Conservation (phyloP, 768 basidiomycete species). For the Xerocomellus dryophilus region DNA sequence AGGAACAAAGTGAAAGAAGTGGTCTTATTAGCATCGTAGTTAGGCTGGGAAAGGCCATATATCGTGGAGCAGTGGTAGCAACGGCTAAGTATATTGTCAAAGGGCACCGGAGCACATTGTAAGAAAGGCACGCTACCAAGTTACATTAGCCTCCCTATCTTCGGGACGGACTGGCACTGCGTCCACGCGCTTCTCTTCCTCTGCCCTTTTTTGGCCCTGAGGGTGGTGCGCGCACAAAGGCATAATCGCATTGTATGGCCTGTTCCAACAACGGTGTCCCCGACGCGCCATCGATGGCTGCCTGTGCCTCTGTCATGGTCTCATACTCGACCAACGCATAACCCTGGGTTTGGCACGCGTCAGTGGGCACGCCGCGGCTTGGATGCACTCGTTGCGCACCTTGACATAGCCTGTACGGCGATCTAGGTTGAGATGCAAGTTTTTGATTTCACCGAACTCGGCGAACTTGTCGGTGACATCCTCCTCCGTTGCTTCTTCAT, state of each 20-base stretch:
- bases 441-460: slow-evolving; percentile 97
- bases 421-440: slow-evolving; percentile 94
- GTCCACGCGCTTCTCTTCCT: slow-evolving; percentile 55
- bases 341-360: slow-evolving; percentile 52
- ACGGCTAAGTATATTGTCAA: slow-evolving; percentile 5
- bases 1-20: neutral
- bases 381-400: slow-evolving; percentile 43
- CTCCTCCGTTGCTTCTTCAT: slow-evolving; percentile 98
- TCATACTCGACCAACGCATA: slow-evolving; percentile 98
- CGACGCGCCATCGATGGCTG: slow-evolving; percentile 87
- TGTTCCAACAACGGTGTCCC: slow-evolving; percentile 85
- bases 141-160: slow-evolving; percentile 36
- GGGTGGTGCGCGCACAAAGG: slow-evolving; percentile 83
- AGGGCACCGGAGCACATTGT: neutral
- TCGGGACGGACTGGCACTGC: slow-evolving; percentile 78
- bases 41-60: neutral
- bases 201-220: slow-evolving; percentile 78
- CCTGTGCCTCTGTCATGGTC: slow-evolving; percentile 90
- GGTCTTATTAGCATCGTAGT: slow-evolving; percentile 1
- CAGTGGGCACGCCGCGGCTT: neutral
- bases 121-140: neutral
- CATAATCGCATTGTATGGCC: slow-evolving; percentile 84
- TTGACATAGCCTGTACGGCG: slow-evolving; percentile 98
- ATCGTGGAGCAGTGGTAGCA: neutral
- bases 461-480: slow-evolving; percentile 95